Evolutionary conservation across 306 rosid genomes (phyloP).

Genomic region (Lagenaria siceraria): DNA sequence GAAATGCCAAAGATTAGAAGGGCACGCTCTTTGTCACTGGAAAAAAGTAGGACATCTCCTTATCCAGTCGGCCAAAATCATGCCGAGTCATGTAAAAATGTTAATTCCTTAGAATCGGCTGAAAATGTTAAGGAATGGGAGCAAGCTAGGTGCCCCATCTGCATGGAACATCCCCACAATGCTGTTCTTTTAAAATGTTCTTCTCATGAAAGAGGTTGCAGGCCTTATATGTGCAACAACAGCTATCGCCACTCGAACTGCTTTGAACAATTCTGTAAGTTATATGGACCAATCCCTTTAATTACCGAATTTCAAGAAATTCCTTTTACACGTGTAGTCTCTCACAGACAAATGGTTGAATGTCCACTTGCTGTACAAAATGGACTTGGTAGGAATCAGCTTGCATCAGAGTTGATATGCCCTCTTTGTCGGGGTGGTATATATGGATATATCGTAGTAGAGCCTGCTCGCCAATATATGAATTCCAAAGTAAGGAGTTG

Average conservation of each 20-base stretch:
- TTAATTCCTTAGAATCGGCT: not conserved
- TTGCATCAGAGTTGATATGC: constrained; percentile 35
- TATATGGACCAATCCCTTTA: constrained; percentile 25
- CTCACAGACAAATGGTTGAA: constrained; percentile 24
- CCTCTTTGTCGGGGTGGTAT: constrained; percentile 82
- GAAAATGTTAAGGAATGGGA: constrained; percentile 56
- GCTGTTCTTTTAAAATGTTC: constrained; percentile 63
- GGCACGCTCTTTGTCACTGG: constrained; percentile 30
- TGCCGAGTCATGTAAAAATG: not conserved
- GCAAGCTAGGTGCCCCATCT: constrained; percentile 63
- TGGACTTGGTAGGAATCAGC: constrained; percentile 21
- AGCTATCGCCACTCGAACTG: constrained; percentile 82
- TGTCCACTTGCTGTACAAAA: constrained; percentile 23
- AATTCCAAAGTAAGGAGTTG: constrained; percentile 55
- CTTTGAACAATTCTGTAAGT: constrained; percentile 69
- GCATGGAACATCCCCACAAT: constrained; percentile 78
- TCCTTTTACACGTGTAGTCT: constrained; percentile 30
- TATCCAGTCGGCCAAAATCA: constrained; percentile 20
- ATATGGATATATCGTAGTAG: constrained; percentile 48
- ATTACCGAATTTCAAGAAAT: constrained; percentile 37
- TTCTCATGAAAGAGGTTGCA: constrained; percentile 62
- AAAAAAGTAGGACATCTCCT: constrained; percentile 32
- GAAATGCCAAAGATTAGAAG: constrained; percentile 67
- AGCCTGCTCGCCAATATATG: constrained; percentile 54
- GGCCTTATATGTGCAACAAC: constrained; percentile 72